Evolutionary conservation across 2,329 filamentous ascomycete species (phyloP).

Genomic region (Colletotrichum siamense): DNA sequence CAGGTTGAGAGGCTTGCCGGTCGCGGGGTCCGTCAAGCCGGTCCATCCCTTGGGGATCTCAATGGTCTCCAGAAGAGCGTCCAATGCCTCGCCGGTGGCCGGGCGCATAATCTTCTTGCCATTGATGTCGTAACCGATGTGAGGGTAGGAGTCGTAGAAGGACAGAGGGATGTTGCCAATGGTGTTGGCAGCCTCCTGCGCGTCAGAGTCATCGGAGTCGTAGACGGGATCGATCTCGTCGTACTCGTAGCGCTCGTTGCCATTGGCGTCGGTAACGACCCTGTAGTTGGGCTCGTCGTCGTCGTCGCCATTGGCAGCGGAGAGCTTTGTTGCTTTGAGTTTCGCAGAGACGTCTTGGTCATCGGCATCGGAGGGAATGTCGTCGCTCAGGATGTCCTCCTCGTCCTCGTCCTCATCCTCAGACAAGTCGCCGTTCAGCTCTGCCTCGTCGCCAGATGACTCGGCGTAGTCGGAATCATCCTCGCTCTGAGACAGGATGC

Average conservation of each 20-base stretch:
- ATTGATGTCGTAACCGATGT: conserved; percentile 99
- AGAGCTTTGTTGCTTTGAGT: conserved; percentile 27
- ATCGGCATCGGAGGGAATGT: conserved; percentile 46
- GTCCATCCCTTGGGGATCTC: conserved; percentile 98
- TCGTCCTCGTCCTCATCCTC: conserved; percentile 44
- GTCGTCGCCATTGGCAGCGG: conserved; percentile 36
- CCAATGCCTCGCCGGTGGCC: conserved; percentile 89
- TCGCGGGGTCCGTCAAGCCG: conserved; percentile 90
- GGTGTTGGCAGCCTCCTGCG: conserved; percentile 80
- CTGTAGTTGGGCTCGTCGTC: conserved; percentile 54
- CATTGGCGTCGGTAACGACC: conserved; percentile 82
- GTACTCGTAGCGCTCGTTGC: conserved; percentile 89
- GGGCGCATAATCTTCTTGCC: conserved; percentile 98
- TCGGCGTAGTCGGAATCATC: conserved; percentile 63
- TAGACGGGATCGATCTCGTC: conserved; percentile 93
- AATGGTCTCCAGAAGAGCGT: conserved; percentile 93
- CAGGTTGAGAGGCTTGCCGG: conserved; percentile 89
- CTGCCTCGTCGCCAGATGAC: conserved; percentile 35
- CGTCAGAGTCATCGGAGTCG: conserved; percentile 94
- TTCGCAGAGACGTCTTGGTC: conserved; percentile 39
- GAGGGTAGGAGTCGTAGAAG: conserved; percentile 97
- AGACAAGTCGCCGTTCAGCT: conserved; percentile 44
- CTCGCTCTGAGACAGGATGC: conserved; percentile 61
- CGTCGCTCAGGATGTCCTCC: conserved; percentile 43
- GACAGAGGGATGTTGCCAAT: conserved; percentile 93